Evolutionary conservation across 495 filamentous ascomycete genomes (phyloP).

Genomic region (Penicillium egyptiacum): DNA sequence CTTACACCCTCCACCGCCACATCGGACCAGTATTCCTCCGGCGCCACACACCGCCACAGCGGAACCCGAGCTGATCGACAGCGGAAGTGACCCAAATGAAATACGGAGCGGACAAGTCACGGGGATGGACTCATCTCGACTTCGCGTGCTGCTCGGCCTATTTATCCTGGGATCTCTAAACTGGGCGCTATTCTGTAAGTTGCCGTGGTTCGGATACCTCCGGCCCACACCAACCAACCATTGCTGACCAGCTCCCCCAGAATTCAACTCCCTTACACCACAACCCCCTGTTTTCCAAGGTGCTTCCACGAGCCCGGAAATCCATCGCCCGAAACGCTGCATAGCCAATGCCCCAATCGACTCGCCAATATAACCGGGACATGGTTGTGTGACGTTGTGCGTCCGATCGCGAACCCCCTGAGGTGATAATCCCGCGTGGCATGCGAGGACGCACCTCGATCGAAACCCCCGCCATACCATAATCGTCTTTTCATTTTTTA

Average conservation of each 20-base stretch:
- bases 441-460: slow-evolving; percentile 26
- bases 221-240: slow-evolving; percentile 1
- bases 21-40: slow-evolving; percentile 40
- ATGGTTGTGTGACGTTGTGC: slow-evolving; percentile 38
- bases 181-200: slow-evolving; percentile 8
- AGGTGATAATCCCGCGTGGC: slow-evolving; percentile 31
- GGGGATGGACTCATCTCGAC: slow-evolving; percentile 16
- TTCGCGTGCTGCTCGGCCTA: slow-evolving; percentile 7
- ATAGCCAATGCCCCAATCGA: slow-evolving; percentile 26
- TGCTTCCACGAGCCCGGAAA: slow-evolving; percentile 9
- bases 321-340: slow-evolving; percentile 7
- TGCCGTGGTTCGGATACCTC: background rate
- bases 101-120: slow-evolving; percentile 18
- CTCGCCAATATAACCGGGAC: slow-evolving; percentile 19
- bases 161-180: slow-evolving; percentile 2
- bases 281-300: slow-evolving; percentile 26
- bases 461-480: slow-evolving; percentile 16
- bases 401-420: slow-evolving; percentile 31
- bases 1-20: slow-evolving; percentile 33
- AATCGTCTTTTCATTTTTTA: background rate
- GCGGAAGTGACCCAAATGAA: slow-evolving; percentile 38
- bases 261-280: slow-evolving; percentile 12
- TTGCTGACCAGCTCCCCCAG: slow-evolving; percentile 18
- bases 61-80: slow-evolving; percentile 37
- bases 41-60: slow-evolving; percentile 26